These are phyloP conservation scores for Flueggea neowawraea DNA, from an alignment of 441 rosid species.

Conservation along the genomic window DNA sequence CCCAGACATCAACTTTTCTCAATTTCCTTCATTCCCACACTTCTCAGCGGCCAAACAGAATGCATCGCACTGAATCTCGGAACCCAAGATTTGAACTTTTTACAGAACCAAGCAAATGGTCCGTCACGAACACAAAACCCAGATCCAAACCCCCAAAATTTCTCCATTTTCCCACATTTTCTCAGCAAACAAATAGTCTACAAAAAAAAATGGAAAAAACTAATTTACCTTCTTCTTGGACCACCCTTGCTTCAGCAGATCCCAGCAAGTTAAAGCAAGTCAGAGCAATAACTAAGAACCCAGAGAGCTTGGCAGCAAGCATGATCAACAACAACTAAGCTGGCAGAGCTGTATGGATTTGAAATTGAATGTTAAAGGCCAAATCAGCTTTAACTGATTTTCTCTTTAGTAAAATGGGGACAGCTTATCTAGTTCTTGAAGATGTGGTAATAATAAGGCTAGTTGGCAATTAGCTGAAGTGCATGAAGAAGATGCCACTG, in stretches of 20 bases:
- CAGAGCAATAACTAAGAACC: slow-evolving; percentile 35
- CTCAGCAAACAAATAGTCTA: slow-evolving; percentile 13
- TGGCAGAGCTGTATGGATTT: no score
- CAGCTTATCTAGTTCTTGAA: no score
- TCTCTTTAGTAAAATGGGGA: no score
- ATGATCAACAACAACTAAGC: slow-evolving; percentile 15
- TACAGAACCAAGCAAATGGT: background rate
- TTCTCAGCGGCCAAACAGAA: slow-evolving; percentile 11
- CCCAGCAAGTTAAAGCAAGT: slow-evolving; percentile 36
- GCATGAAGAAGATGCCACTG: no score
- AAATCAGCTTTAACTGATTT: no score
- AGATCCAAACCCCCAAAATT: background rate
- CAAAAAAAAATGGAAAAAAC: slow-evolving; percentile 7
- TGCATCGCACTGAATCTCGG: background rate
- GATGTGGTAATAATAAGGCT: no score
- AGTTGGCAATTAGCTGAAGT: no score
- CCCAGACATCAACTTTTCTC: no score
- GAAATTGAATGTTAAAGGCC: no score
- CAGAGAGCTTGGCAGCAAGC: slow-evolving; percentile 26
- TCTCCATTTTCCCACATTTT: slow-evolving; percentile 12
- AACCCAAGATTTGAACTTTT: slow-evolving; percentile 1
- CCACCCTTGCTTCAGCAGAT: slow-evolving; percentile 43
- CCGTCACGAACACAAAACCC: background rate
- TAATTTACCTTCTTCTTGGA: slow-evolving; percentile 70
- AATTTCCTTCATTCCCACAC: slow-evolving; percentile 2